Percentiles rank a stretch among this genome's conserved stretches.
These are phyloP conservation scores for Spiraea crenata DNA, from an alignment of 331 rosid species.

Conservation along the genomic window DNA sequence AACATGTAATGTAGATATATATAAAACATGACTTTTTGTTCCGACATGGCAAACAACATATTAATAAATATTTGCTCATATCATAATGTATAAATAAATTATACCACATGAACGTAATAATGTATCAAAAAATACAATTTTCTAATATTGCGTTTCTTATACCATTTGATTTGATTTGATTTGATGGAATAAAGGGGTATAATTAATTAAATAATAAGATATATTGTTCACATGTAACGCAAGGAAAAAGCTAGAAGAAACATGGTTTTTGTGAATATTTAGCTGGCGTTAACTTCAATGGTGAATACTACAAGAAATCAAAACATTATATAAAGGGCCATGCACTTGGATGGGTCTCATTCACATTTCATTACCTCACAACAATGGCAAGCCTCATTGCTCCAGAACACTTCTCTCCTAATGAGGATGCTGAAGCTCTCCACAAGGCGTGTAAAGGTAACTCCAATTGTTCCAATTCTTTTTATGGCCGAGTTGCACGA, in stretches of 20 bases:
- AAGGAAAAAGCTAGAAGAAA: background rate
- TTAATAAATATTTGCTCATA: no score
- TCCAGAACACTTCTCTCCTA: constrained; percentile 27
- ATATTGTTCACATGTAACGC: constrained; percentile 15
- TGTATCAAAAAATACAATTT: no score
- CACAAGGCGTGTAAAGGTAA: constrained; percentile 56
- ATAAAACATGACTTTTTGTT: no score
- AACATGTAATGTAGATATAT: no score
- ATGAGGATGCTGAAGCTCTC: constrained; percentile 58
- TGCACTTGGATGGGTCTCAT: background rate
- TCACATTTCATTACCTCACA: background rate
- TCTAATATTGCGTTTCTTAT: no score
- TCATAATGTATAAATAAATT: no score
- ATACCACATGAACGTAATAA: no score
- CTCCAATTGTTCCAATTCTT: background rate
- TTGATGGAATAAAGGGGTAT: background rate
- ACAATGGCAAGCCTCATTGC: constrained; percentile 53
- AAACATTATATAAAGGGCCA: background rate
- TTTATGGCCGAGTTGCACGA: background rate
- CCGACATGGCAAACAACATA: no score
- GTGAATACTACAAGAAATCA: background rate
- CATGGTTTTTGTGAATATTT: constrained; percentile 24
- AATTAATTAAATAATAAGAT: background rate
- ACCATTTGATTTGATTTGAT: background rate
- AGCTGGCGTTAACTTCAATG: constrained; percentile 36